Percentiles rank a stretch among this genome's conserved stretches.
Conservation (phyloP, 148 eudicot species). For the Camellia granthamiana region DNA sequence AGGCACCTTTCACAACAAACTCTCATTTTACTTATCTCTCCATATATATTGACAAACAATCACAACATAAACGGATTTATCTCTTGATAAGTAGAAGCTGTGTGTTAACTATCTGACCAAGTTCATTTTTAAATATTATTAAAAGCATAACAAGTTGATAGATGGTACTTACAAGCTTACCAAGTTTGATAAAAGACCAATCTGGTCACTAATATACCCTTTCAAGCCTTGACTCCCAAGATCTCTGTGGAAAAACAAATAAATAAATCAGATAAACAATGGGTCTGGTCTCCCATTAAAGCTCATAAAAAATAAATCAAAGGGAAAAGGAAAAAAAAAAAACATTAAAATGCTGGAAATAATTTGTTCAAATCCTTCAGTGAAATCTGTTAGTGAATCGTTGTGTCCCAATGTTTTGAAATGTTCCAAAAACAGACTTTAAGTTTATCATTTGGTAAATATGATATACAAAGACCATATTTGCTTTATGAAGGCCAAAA, state of each 20-base stretch:
- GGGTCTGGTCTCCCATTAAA: neutral
- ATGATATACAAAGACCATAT: neutral
- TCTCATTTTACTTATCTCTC: neutral
- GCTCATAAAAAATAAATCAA: neutral
- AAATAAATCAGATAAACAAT: neutral
- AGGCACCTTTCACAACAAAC: neutral
- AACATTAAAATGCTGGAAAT: neutral
- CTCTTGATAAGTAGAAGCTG: neutral
- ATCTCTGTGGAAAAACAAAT: conserved; percentile 49
- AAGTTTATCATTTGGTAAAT: neutral
- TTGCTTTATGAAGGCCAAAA: neutral
- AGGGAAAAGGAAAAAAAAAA: no score
- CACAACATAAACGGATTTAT: neutral
- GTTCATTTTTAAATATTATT: neutral
- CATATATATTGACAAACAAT: neutral
- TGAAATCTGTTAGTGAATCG: neutral
- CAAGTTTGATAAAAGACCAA: conserved; percentile 71
- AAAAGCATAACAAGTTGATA: conserved; percentile 10
- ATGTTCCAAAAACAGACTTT: neutral
- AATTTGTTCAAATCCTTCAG: neutral
- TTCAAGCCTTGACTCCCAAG: conserved; percentile 94
- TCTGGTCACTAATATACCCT: conserved; percentile 75
- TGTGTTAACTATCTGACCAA: neutral
- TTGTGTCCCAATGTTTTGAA: neutral
- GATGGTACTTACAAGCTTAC: conserved; percentile 88